Evolutionary conservation across 768 basidiomycete genomes (phyloP).

Genomic region (Hygrophorus pudorinus): DNA sequence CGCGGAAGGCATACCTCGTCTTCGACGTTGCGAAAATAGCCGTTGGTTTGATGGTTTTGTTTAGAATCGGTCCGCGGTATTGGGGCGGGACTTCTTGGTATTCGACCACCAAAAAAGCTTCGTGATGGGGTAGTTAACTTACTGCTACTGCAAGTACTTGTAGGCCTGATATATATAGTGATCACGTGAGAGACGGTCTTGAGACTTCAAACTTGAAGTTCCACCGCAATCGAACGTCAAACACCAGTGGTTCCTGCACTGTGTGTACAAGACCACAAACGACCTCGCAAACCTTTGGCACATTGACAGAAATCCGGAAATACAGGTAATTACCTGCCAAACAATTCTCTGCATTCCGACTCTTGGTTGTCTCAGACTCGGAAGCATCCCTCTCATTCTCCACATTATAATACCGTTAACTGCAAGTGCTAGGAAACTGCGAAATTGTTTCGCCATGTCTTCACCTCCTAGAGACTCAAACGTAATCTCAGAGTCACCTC

Average conservation of each 20-base stretch:
- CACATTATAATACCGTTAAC: too few species aligned
- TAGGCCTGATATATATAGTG: neutral
- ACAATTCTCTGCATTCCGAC: too few species aligned
- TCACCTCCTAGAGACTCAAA: slow-evolving; percentile 26
- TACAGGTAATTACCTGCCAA: too few species aligned
- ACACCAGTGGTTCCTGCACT: too few species aligned
- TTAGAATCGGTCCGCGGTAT: slow-evolving; percentile 40
- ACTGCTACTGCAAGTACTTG: neutral
- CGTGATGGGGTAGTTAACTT: neutral
- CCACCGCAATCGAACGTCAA: too few species aligned
- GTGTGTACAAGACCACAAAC: too few species aligned
- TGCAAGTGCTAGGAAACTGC: neutral
- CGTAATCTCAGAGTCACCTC: slow-evolving; percentile 30
- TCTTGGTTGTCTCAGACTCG: too few species aligned
- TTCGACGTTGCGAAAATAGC: slow-evolving; percentile 50
- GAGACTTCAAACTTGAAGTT: too few species aligned
- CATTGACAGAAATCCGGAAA: too few species aligned
- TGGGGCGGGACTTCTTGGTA: slow-evolving; percentile 25
- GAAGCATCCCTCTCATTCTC: too few species aligned
- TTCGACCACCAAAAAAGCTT: neutral
- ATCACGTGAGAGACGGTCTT: neutral
- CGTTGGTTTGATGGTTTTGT: slow-evolving; percentile 33
- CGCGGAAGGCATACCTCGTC: slow-evolving; percentile 54
- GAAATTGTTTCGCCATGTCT: slow-evolving; percentile 20
- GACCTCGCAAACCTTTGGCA: too few species aligned